Conservation (phyloP, 345 rosid genomes). For the Lumnitzera littorea region DNA sequence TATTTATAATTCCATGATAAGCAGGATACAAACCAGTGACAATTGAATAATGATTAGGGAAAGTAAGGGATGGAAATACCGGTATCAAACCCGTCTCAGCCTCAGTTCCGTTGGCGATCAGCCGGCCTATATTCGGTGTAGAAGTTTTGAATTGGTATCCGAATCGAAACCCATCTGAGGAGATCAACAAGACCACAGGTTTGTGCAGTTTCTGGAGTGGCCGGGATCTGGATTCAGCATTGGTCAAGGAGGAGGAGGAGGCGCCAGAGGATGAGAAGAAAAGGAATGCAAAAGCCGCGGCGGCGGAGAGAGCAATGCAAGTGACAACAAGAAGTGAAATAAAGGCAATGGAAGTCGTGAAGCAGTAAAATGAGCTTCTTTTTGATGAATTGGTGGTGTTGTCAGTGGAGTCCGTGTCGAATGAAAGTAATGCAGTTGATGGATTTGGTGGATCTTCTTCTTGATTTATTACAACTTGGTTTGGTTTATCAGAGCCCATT, state of each 20-base stretch:
- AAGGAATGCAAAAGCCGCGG: constrained; percentile 44
- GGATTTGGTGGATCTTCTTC: too few species aligned
- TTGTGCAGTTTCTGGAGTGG: constrained; percentile 54
- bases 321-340: too few species aligned
- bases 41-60: constrained; percentile 92
- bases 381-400: too few species aligned
- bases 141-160: constrained; percentile 86
- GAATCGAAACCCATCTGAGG: constrained; percentile 92
- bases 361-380: too few species aligned
- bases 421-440: too few species aligned
- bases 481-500: too few species aligned
- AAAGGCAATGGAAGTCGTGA: too few species aligned
- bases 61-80: constrained; percentile 79
- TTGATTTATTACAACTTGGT: too few species aligned
- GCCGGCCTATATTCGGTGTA: constrained; percentile 61
- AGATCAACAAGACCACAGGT: constrained; percentile 70
- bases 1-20: constrained; percentile 71
- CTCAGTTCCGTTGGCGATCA: constrained; percentile 80
- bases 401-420: too few species aligned
- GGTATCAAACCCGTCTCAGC: constrained; percentile 86
- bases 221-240: constrained; percentile 24
- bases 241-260: constrained; percentile 8
- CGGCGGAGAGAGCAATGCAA: too few species aligned
- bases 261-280: constrained; percentile 23
- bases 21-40: constrained; percentile 93